A percentile compares a stretch with the other conserved stretches of the same genome.
phyloP scores from a whole-genome alignment of 495 filamentous ascomycete genomes.

The Aspergillus bridgeri region DNA sequence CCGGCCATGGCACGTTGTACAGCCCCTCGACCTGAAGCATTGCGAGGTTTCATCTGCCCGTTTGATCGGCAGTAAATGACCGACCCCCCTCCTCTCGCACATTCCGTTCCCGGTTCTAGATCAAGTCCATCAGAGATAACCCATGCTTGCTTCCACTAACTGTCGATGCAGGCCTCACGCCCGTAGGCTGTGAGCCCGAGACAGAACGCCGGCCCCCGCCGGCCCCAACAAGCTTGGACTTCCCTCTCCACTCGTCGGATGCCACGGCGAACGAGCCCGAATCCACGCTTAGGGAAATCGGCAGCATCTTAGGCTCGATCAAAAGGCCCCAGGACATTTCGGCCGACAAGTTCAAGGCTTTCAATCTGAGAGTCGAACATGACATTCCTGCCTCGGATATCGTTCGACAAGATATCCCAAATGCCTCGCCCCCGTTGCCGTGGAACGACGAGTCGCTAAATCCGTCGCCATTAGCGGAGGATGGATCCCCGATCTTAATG shows the following conservation, averaged over 20 bases:
- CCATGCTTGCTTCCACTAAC: background rate
- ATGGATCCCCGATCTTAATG: slow-evolving; percentile 31
- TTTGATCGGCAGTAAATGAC: background rate
- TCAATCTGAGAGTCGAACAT: slow-evolving; percentile 49
- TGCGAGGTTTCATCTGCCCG: background rate
- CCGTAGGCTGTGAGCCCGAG: slow-evolving; percentile 37
- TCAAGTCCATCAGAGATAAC: background rate
- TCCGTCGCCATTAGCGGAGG: slow-evolving; percentile 18
- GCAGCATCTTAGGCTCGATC: slow-evolving; percentile 43
- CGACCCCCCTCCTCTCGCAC: background rate
- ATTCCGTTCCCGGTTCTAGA: background rate
- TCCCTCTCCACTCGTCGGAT: slow-evolving; percentile 41
- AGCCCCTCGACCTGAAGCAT: background rate
- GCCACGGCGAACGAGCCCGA: slow-evolving; percentile 22
- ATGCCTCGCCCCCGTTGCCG: slow-evolving; percentile 43
- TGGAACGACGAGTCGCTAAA: slow-evolving; percentile 37
- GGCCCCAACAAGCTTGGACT: slow-evolving; percentile 46
- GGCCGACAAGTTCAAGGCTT: slow-evolving; percentile 43
- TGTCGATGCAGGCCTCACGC: slow-evolving; percentile 27
- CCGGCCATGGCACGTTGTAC: background rate
- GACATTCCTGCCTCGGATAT: slow-evolving; percentile 44
- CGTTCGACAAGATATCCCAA: slow-evolving; percentile 35
- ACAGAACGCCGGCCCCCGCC: slow-evolving; percentile 45
- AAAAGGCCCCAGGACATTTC: slow-evolving; percentile 52
- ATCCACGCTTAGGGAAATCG: slow-evolving; percentile 34